Evolutionary conservation across 169 alveolate genomes (phyloP).

Genomic region (Plasmodium fragile): DNA sequence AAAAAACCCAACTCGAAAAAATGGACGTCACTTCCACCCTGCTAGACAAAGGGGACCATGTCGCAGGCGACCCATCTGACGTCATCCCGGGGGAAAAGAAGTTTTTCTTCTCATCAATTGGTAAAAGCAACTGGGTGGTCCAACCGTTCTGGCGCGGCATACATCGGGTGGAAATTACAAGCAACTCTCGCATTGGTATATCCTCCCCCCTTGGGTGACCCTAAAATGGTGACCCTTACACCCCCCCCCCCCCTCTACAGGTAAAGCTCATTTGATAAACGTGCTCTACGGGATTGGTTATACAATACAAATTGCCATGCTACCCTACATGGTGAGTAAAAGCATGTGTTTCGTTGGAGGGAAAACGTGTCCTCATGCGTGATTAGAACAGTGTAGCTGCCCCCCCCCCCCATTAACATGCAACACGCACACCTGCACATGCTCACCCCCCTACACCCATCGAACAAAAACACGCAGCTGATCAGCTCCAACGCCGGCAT

Average conservation of each 20-base stretch:
- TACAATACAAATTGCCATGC: slow-evolving; percentile 66
- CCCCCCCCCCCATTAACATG: background rate
- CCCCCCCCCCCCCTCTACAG: background rate
- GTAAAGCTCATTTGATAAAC: slow-evolving; percentile 72
- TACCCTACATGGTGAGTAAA: slow-evolving; percentile 42
- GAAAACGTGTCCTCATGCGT: background rate
- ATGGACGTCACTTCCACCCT: slow-evolving; percentile 69
- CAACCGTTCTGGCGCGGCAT: background rate
- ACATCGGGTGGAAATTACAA: background rate
- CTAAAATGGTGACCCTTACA: background rate
- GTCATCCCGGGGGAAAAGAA: slow-evolving; percentile 21
- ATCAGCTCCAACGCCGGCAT: slow-evolving; percentile 66
- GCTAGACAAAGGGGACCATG: slow-evolving; percentile 17
- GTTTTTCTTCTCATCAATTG: slow-evolving; percentile 66
- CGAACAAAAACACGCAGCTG: background rate
- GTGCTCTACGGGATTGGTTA: slow-evolving; percentile 60
- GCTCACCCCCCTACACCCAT: background rate
- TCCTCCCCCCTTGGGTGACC: background rate
- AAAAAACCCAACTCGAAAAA: background rate
- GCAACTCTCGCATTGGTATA: background rate
- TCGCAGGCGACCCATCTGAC: slow-evolving; percentile 43
- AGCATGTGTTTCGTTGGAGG: background rate
- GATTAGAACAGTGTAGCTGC: background rate
- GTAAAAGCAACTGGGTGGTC: background rate
- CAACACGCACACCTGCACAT: background rate